Evolutionary conservation across 1,139 yeast genomes (phyloP), one percentile per base, ranked within the genome.

Genomic region (Pichia terricola): DNA sequence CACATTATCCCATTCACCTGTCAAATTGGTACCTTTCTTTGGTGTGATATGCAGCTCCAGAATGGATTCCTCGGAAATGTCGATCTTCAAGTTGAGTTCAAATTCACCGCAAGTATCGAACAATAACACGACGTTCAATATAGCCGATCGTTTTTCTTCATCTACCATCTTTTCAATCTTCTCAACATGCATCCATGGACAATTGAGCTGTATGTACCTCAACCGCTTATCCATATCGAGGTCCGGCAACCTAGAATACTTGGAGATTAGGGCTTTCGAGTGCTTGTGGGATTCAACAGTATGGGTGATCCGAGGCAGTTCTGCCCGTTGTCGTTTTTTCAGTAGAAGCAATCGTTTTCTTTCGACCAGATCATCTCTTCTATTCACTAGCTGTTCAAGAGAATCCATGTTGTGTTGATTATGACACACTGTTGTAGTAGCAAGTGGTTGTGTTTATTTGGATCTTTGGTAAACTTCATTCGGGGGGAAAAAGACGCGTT

Each of bases 221-320:
- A 58, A 38, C 26, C 63, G 42, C 31, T 48, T 44, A 5, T 40
- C 48, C 42, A 60, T 52, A 44, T 60, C 57, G 5, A 57, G 35
- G 1, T 57, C 52, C 0, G 63, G 63, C 16, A 59, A 41, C 32
- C 48, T 50, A 4, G 61, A 54, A 35, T 55, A 47, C 8, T 45
- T 41, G n/a, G 51, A 38, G 3, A 49, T 25, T 6, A 45, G 32
- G 1, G 7, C 32, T 30, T 30, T 30, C 10, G 44, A 33, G 26
- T 35, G 33, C 16, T 34, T 2, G 6, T 38, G 26, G 5, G 36
- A 30, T 3, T 26, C 4, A 8, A 33, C 22, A 11, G 25, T 3
- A n/a, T 28, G 9, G 6, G 4, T 10, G 16, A 26, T n/a, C 27
- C 22, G 22, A 16, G 2, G 22, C 22, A 16, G 22, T 16, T 16